phyloP scores from a whole-genome alignment of 768 basidiomycete genomes.

The Russula dissimulans region DNA sequence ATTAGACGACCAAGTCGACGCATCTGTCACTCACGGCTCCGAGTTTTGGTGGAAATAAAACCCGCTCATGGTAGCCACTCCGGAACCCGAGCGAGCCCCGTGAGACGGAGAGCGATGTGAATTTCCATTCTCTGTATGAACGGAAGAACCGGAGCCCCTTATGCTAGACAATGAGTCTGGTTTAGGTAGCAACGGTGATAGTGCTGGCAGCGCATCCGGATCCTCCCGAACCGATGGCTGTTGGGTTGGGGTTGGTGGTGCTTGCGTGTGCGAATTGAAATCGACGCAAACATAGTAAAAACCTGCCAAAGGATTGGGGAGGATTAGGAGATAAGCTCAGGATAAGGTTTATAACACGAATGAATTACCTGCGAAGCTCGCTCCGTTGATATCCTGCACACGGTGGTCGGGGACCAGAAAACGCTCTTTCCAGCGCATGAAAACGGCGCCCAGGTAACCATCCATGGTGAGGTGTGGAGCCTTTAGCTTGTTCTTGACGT shows the following conservation, averaged over 20 bases:
- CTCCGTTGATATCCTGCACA: constrained; percentile 89
- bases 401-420: constrained; percentile 94
- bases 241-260: constrained; percentile 29
- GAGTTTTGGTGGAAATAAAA: constrained; percentile 94
- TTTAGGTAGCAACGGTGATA: constrained; percentile 19
- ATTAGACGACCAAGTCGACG: not conserved
- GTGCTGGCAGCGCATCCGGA: not conserved
- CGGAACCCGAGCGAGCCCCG: constrained; percentile 38
- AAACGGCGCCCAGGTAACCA: constrained; percentile 71
- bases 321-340: not conserved
- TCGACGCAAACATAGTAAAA: constrained; percentile 96
- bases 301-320: constrained; percentile 35
- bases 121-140: constrained; percentile 27
- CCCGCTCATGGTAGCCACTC: constrained; percentile 70
- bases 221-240: constrained; percentile 30
- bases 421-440: constrained; percentile 96
- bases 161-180: constrained; percentile 19
- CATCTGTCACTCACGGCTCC: constrained; percentile 57
- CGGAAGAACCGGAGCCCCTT: constrained; percentile 22
- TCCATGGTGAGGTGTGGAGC: constrained; percentile 74
- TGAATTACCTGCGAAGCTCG: constrained; percentile 77
- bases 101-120: constrained; percentile 36
- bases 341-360: not conserved
- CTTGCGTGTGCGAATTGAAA: constrained; percentile 55
- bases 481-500: constrained; percentile 71